Evolutionary conservation across 306 rosid species (phyloP).

Genomic region (Lathyrus sativus): DNA sequence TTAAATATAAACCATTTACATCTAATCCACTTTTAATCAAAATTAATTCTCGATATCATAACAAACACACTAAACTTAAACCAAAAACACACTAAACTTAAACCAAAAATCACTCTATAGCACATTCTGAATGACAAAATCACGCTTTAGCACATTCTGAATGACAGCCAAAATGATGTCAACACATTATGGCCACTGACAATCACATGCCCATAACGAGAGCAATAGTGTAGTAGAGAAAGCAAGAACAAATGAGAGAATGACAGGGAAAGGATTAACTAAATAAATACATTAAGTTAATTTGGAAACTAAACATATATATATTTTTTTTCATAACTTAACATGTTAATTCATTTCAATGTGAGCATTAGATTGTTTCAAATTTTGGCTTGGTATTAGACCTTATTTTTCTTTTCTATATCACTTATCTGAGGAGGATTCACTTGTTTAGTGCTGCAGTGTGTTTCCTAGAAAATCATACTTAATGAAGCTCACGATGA

Average conservation of each 20-base stretch:
- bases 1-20: too few species aligned
- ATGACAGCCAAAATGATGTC: background rate
- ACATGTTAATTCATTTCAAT: background rate
- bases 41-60: too few species aligned
- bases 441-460: background rate
- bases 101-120: background rate
- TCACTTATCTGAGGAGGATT: background rate
- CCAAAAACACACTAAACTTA: background rate
- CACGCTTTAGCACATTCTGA: background rate
- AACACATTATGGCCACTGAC: background rate
- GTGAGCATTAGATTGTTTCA: background rate
- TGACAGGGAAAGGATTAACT: background rate
- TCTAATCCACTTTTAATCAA: too few species aligned
- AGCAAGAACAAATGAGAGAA: background rate
- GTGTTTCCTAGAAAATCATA: background rate
- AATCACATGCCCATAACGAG: too few species aligned
- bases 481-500: slow-evolving; percentile 24
- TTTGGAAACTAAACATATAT: background rate
- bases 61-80: background rate
- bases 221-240: background rate
- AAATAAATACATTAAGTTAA: background rate
- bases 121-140: background rate
- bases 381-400: background rate
- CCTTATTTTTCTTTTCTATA: background rate
- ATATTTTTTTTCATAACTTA: too few species aligned